These are phyloP conservation scores for Ganoderma boninense DNA, from an alignment of 1,284 basidiomycete species.

Conservation along the genomic window DNA sequence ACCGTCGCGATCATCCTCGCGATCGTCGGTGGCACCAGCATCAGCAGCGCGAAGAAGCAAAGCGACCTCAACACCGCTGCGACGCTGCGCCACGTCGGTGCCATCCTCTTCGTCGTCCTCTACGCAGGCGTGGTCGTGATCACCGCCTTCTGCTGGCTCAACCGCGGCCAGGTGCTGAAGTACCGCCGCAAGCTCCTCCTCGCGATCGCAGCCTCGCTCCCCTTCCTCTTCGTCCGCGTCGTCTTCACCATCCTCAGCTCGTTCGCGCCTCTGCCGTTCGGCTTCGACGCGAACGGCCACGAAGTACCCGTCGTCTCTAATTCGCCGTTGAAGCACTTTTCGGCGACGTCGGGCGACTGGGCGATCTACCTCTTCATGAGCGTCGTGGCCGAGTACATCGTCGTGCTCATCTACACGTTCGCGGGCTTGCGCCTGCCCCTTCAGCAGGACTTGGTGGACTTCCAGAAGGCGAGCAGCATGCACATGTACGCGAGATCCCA, in stretches of 20 bases:
- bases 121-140: slow-evolving; percentile 54
- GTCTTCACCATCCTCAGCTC: slow-evolving; percentile 61
- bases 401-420: slow-evolving; percentile 56
- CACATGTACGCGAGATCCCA: background rate
- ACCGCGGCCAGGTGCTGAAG: slow-evolving; percentile 54
- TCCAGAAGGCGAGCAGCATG: background rate
- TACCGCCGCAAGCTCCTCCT: slow-evolving; percentile 63
- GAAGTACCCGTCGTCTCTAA: slow-evolving; percentile 5
- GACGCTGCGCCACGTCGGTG: slow-evolving; percentile 57
- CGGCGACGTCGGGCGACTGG: slow-evolving; percentile 62
- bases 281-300: slow-evolving; percentile 20
- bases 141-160: slow-evolving; percentile 58
- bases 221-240: slow-evolving; percentile 65
- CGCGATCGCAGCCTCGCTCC: slow-evolving; percentile 60
- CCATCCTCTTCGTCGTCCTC: slow-evolving; percentile 56
- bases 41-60: slow-evolving; percentile 19
- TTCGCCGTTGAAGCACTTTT: slow-evolving; percentile 43
- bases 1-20: slow-evolving; percentile 57
- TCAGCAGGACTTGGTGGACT: slow-evolving; percentile 38
- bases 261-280: slow-evolving; percentile 40
- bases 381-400: slow-evolving; percentile 63
- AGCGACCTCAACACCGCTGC: slow-evolving; percentile 26
- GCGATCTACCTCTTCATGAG: slow-evolving; percentile 62
- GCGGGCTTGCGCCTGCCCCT: slow-evolving; percentile 45
- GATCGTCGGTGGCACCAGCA: slow-evolving; percentile 52